phyloP scores from a whole-genome alignment of 345 rosid species.

The Eucalyptus marginata region DNA sequence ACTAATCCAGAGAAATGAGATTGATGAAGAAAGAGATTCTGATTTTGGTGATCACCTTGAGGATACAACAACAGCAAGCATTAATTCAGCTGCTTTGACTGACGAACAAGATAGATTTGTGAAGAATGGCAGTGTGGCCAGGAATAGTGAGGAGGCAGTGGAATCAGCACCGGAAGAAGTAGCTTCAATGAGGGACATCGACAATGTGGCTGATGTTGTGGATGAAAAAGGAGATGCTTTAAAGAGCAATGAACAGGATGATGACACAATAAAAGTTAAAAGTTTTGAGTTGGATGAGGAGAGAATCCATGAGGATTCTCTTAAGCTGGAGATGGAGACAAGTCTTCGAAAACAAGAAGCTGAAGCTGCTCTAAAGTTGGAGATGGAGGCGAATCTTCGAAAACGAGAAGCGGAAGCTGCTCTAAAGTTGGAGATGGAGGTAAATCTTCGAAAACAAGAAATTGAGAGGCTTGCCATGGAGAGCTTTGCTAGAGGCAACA shows the following conservation, averaged over 20 bases:
- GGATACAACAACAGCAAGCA: background rate
- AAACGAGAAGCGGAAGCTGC: conserved; percentile 10
- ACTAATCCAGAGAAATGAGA: background rate
- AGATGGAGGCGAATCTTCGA: conserved; percentile 20
- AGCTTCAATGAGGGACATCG: background rate
- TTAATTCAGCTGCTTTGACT: background rate
- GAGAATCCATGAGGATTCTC: background rate
- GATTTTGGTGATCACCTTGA: conserved; percentile 1
- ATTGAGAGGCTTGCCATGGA: conserved; percentile 51
- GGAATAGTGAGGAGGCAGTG: background rate
- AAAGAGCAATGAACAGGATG: background rate
- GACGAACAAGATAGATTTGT: background rate
- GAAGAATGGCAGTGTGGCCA: conserved; percentile 20
- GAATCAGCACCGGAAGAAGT: background rate
- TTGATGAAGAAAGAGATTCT: conserved; percentile 7
- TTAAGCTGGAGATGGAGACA: background rate
- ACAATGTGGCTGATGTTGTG: conserved; percentile 2
- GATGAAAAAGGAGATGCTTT: background rate
- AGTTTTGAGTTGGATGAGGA: background rate
- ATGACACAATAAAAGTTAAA: background rate
- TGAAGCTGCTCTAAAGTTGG: conserved; percentile 26
- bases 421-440: background rate
- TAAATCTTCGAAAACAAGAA: conserved; percentile 26
- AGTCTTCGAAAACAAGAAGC: background rate
- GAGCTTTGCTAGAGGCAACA: conserved; percentile 25